A percentile compares a stretch with the other conserved stretches of the same genome.
Evolutionary conservation across 2,329 filamentous ascomycete species (phyloP).

Genomic region (Apiospora sp.): DNA sequence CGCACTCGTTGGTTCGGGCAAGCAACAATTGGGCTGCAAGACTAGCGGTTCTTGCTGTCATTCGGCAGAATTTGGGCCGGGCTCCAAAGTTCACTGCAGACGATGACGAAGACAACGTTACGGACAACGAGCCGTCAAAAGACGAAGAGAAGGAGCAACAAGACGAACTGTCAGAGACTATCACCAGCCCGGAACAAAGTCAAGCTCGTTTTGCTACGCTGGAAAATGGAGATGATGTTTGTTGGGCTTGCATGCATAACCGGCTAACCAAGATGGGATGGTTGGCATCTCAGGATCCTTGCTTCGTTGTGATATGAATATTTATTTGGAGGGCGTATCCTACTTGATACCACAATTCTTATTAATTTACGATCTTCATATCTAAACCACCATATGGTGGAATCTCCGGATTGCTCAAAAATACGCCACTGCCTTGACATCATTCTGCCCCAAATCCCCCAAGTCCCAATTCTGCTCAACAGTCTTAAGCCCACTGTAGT

Average conservation of each 20-base stretch:
- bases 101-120: neutral
- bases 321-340: no score
- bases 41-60: neutral
- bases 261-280: neutral
- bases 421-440: conserved; percentile 28
- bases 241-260: neutral
- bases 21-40: neutral
- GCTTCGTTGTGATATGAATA: neutral
- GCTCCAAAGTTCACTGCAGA: neutral
- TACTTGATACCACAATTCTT: no score
- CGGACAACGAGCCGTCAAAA: neutral
- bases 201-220: neutral
- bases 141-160: neutral
- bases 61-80: neutral
- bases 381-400: no score
- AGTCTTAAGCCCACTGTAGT: conserved; percentile 41
- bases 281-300: neutral
- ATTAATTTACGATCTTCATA: no score
- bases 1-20: neutral
- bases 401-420: conserved; percentile 9
- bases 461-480: conserved; percentile 40
- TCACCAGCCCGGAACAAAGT: neutral
- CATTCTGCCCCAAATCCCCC: conserved; percentile 37
- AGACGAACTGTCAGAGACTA: neutral
- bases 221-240: neutral